Base-by-base conservation (phyloP, 2,329 filamentous ascomycete genomes). In the Colletotrichum viniferum region DNA sequence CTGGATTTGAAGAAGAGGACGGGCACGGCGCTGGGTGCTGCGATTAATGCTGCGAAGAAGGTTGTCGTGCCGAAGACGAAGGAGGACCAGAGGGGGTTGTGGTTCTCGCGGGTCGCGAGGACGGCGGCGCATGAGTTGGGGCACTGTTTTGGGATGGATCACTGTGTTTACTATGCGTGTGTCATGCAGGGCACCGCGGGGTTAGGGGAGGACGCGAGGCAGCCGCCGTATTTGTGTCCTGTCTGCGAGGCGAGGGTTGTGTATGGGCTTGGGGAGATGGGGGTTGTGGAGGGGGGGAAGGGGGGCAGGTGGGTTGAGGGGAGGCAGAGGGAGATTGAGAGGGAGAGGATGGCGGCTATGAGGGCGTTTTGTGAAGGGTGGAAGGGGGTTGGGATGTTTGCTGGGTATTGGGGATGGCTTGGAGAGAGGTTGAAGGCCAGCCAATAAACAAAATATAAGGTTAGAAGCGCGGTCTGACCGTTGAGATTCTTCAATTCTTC, bases 151-250 rank as follows among this genome's bases (percentile, higher is more conserved):
- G 91, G 90, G 0, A 86, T 95, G 16, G 92, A 82, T 9, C 93
- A 95, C 80, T 95, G 93, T 79, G 84, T 89, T 0, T 93, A 91
- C 78, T 93, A 91, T 77, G 90, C 92, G 0, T 94, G 92, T 77
- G 85, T 87, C 4, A 92, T 93, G 91, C 92, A 94, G 79, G 87
- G 89, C 6, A 91, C 90, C 1, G 87, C 88, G 0, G 85, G 87
- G 2, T 84, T 92, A 52, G 84, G 82, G 0, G 92, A 94, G 80
- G 92, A 93, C 79, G 84, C 87, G 4, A 83, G 91, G 56, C 91
- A 93, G 79, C 91, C 92, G 28, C 91, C 91, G 2, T 93, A 92
- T 77, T 78, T 93, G 5, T 94, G 92, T 77, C 90, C 89, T 0
- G 85, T 93, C 0, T 92, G 92, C 77, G 80, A 90, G 71, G 84